Conservation (phyloP, 2,329 filamentous ascomycete genomes). For the Shiraia sp. region DNA sequence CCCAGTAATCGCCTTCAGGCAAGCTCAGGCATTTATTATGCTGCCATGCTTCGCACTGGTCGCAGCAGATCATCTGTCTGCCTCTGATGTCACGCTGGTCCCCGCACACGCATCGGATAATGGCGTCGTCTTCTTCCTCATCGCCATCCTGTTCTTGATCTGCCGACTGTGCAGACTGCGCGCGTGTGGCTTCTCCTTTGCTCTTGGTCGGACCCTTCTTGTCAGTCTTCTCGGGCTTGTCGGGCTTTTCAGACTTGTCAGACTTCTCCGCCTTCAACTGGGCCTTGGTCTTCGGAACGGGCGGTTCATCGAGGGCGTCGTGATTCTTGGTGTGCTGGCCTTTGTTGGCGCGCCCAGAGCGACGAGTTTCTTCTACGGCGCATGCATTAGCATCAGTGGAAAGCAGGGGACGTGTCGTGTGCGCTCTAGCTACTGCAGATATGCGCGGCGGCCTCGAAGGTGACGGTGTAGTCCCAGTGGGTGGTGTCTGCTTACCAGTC, state of each 20-base stretch:
- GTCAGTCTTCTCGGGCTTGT: constrained; percentile 4
- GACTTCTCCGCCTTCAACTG: constrained; percentile 44
- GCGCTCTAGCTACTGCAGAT: constrained; percentile 10
- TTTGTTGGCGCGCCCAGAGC: constrained; percentile 94
- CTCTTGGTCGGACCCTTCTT: constrained; percentile 51
- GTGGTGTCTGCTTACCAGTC: constrained; percentile 62
- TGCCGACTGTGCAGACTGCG: constrained; percentile 30
- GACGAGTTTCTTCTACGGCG: constrained; percentile 75
- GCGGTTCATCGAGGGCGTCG: constrained; percentile 55
- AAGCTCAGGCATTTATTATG: constrained; percentile 96
- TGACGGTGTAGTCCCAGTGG: constrained; percentile 16
- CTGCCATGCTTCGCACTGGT: constrained; percentile 91
- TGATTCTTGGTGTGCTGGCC: constrained; percentile 91
- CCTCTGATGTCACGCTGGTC: constrained; percentile 78
- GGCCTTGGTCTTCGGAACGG: constrained; percentile 53
- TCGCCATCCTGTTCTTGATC: constrained; percentile 44
- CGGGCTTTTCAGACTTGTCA: too few species aligned
- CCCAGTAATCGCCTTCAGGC: constrained; percentile 67
- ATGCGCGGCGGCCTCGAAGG: constrained; percentile 5
- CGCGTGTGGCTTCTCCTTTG: constrained; percentile 47
- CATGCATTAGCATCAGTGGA: constrained; percentile 29
- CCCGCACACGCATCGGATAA: constrained; percentile 93
- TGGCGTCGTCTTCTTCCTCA: constrained; percentile 67
- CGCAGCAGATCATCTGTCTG: constrained; percentile 94
- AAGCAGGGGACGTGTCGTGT: constrained; percentile 9